Conservation (phyloP, 2,329 filamentous ascomycete species). For the Aspergillus hortae region DNA sequence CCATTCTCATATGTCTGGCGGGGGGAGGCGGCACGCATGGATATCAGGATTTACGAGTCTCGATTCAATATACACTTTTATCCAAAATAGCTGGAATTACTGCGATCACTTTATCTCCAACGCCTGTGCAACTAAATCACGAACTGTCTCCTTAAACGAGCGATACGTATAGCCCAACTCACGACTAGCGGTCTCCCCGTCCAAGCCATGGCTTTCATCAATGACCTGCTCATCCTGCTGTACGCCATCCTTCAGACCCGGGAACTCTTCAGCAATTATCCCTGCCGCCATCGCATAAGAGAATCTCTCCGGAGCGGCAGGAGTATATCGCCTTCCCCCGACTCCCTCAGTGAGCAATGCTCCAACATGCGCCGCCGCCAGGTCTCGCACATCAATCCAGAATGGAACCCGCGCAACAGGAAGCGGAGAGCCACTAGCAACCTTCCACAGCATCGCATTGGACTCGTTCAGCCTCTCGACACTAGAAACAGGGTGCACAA, state of each 20-base stretch:
- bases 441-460: slow-evolving; percentile 41
- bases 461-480: slow-evolving; percentile 41
- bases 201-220: slow-evolving; percentile 34
- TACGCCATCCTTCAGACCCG: slow-evolving; percentile 14
- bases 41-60: too few relatives aligned
- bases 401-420: slow-evolving; percentile 28
- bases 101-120: not conserved
- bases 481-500: slow-evolving; percentile 35
- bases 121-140: slow-evolving; percentile 18
- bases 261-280: slow-evolving; percentile 7
- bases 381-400: slow-evolving; percentile 49
- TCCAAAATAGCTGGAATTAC: too few relatives aligned
- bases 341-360: slow-evolving; percentile 35
- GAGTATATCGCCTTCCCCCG: slow-evolving; percentile 32
- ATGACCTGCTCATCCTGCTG: slow-evolving; percentile 33
- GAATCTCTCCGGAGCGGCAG: slow-evolving; percentile 43
- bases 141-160: slow-evolving; percentile 16
- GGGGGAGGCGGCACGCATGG: too few relatives aligned
- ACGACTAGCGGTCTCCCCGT: slow-evolving; percentile 38
- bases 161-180: slow-evolving; percentile 40
- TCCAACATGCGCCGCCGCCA: slow-evolving; percentile 43
- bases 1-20: too few relatives aligned
- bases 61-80: too few relatives aligned
- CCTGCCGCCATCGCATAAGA: slow-evolving; percentile 40
- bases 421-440: slow-evolving; percentile 33